A percentile compares a stretch with the other conserved stretches of the same genome.
These are phyloP conservation scores for Fibroporia radiculosa DNA, from an alignment of 768 basidiomycete species.

Conservation along the genomic window DNA sequence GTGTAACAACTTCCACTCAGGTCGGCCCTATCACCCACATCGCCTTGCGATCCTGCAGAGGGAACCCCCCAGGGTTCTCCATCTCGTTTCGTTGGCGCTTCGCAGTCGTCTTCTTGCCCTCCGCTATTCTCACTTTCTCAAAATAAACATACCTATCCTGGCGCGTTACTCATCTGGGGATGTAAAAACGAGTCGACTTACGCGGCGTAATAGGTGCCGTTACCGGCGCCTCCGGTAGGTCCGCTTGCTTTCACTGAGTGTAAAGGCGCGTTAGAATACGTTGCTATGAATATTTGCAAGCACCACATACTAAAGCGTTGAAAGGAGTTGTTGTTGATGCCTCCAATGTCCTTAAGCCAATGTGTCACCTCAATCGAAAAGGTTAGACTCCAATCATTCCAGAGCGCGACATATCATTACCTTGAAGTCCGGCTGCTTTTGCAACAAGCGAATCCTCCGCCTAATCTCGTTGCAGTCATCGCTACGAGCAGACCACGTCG, in stretches of 20 bases:
- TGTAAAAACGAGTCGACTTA: conserved; percentile 20
- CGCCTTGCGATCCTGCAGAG: conserved; percentile 7
- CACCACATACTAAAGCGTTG: conserved; percentile 34
- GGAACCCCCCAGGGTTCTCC: conserved; percentile 14
- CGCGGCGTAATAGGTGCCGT: conserved; percentile 40
- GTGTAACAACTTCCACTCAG: background rate
- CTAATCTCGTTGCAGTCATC: conserved; percentile 41
- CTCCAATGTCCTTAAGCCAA: conserved; percentile 39
- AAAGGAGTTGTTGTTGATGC: conserved; percentile 38
- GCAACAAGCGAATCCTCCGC: conserved; percentile 34
- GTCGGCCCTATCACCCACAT: conserved; percentile 11
- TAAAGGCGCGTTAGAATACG: background rate
- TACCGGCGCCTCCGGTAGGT: conserved; percentile 32
- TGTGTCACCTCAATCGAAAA: conserved; percentile 30
- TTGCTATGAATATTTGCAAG: background rate
- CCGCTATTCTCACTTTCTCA: conserved; percentile 37
- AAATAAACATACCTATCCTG: conserved; percentile 41
- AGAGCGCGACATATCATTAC: conserved; percentile 14
- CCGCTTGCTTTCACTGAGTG: conserved; percentile 34
- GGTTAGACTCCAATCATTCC: background rate
- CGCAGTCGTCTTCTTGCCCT: conserved; percentile 41
- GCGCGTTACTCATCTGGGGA: background rate
- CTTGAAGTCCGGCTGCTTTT: conserved; percentile 36
- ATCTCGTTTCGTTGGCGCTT: conserved; percentile 30
- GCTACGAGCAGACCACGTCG: conserved; percentile 15